Base-by-base conservation (phyloP, 805 yeast species). In the Wickerhamomyces silvicola region DNA sequence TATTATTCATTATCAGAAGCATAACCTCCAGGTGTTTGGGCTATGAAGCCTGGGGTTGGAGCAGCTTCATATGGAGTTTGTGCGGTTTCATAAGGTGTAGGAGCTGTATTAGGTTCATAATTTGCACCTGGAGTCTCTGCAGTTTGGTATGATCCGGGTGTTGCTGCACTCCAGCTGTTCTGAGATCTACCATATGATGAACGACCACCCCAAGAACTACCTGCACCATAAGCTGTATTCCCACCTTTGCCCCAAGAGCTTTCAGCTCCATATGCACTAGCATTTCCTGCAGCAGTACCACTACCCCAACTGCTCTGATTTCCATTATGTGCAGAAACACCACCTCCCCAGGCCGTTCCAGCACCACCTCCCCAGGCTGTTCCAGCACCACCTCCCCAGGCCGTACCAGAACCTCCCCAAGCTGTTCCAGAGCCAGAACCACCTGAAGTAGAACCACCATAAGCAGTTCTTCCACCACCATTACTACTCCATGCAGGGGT, bases 361-460 rank as follows among this genome's bases (percentile, higher is more conserved):
- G 61, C 62, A 24, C 68, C 66, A 32, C 60, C 58, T 36, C 69
- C 69, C 57, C 68, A 62, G 8, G 69, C 54, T 41, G 77, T 67
- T 15, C 66, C 60, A 20, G 65, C 62, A 15, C 69, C 69, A 41
- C 27, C 57, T 41, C 59, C 54, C 41, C 69, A 66, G 14, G 70
- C 50, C 17, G 68, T 56, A 25, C 69, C 64, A 24, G 53, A 46
- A 19, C 62, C 64, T 30, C 60, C 58, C 66, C 66, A 22, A 30
- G 38, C 46, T 13, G 35, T 52, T 23, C 46, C 56, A 42, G 19
- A 16, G 18, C 46, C 32, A 9, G 43, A 34, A 21, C 33, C 40
- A 20, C 27, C 24, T 8, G 42, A 34, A 32, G 41, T 44, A 38
- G 26, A 49, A 45, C 50, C 66, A 38, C 50, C 56, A 19, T 31